Percentiles rank a stretch among this genome's conserved stretches.
Conservation (phyloP, 2,329 filamentous ascomycete species). For the Cercospora citrullina region DNA sequence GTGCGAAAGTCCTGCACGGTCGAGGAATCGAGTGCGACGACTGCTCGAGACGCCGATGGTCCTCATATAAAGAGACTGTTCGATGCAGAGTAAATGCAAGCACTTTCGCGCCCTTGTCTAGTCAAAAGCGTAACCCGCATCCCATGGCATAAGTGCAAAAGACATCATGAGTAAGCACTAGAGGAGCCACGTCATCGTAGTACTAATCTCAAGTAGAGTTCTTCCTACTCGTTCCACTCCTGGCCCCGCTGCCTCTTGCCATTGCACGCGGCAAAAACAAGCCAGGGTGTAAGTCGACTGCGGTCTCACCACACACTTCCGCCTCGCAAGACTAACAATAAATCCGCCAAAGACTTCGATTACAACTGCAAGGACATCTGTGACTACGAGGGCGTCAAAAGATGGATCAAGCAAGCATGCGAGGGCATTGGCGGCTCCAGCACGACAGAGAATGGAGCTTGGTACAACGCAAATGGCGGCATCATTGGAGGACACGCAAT, state of each 20-base stretch:
- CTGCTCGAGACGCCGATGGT: no score
- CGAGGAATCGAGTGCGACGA: no score
- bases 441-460: neutral
- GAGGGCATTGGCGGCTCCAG: slow-evolving; percentile 7
- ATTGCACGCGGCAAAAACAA: neutral
- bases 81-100: neutral
- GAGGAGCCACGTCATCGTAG: neutral
- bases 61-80: neutral
- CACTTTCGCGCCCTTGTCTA: neutral
- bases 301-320: neutral
- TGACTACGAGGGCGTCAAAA: neutral
- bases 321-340: neutral
- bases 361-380: slow-evolving; percentile 8
- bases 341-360: neutral
- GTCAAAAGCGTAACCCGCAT: neutral
- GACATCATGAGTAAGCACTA: neutral
- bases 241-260: neutral
- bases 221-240: neutral
- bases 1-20: neutral
- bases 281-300: neutral
- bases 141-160: neutral
- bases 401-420: slow-evolving; percentile 13
- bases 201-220: neutral
- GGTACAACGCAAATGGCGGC: neutral
- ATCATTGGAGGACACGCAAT: neutral